These are phyloP conservation scores for Litsea cubeba DNA, from an alignment of 164 flowering plant genomes.

Conservation along the genomic window DNA sequence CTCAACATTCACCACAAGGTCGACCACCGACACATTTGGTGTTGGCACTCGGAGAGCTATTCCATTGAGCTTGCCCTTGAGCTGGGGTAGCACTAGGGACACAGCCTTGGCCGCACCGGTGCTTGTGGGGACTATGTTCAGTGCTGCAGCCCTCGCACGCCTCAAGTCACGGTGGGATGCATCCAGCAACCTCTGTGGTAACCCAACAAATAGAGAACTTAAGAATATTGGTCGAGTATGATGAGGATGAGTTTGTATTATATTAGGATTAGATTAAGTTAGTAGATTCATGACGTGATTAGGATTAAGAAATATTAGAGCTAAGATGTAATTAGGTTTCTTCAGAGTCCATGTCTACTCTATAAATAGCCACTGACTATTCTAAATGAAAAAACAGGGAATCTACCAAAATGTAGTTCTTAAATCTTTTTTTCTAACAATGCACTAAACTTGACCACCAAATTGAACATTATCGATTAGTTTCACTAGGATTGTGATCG, in stretches of 20 bases:
- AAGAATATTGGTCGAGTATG: background rate
- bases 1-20: slow-evolving; percentile 80
- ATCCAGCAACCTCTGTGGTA: slow-evolving; percentile 84
- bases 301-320: no score
- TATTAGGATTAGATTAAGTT: background rate
- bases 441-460: no score
- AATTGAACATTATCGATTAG: background rate
- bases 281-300: no score
- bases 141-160: slow-evolving; percentile 93
- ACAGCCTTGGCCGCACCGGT: slow-evolving; percentile 99
- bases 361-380: no score
- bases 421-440: no score
- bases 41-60: slow-evolving; percentile 95
- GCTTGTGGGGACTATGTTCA: slow-evolving; percentile 97
- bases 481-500: background rate
- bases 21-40: slow-evolving; percentile 92
- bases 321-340: no score
- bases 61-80: slow-evolving; percentile 96
- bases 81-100: slow-evolving; percentile 89
- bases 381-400: no score
- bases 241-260: no score
- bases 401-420: no score
- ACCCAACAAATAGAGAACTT: background rate
- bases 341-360: no score
- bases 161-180: slow-evolving; percentile 97